Evolutionary conservation across 495 filamentous ascomycete species (phyloP).

Genomic region (Penicillium desertorum): DNA sequence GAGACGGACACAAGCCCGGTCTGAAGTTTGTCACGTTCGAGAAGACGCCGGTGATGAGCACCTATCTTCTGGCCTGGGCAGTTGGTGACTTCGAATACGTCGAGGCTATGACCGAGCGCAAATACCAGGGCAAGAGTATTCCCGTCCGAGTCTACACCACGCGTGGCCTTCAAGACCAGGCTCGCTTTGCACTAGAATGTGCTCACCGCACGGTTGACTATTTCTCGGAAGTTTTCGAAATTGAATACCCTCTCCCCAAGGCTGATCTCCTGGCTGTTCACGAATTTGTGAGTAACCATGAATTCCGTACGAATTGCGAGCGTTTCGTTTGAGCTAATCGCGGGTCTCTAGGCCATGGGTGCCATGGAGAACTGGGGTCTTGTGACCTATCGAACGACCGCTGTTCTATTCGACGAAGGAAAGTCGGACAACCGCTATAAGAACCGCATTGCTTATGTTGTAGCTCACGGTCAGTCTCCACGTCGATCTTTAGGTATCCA

Average conservation of each 20-base stretch:
- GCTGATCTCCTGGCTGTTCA: slow-evolving; percentile 93
- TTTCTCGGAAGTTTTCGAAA: slow-evolving; percentile 88
- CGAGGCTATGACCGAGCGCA: slow-evolving; percentile 80
- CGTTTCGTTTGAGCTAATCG: slow-evolving; percentile 28
- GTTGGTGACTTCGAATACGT: slow-evolving; percentile 96
- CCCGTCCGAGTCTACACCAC: slow-evolving; percentile 98
- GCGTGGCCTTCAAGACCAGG: slow-evolving; percentile 83
- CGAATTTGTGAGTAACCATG: slow-evolving; percentile 70
- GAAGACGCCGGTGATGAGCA: slow-evolving; percentile 89
- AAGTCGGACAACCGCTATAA: slow-evolving; percentile 84
- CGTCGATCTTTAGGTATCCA: not conserved
- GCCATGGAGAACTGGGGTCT: slow-evolving; percentile 92
- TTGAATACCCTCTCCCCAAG: slow-evolving; percentile 95
- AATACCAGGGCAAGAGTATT: slow-evolving; percentile 83
- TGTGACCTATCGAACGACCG: slow-evolving; percentile 92
- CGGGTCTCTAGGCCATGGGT: slow-evolving; percentile 56
- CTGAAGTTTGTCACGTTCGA: slow-evolving; percentile 83
- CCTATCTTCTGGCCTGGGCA: slow-evolving; percentile 95
- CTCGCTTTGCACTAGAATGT: slow-evolving; percentile 79
- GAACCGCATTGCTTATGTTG: slow-evolving; percentile 90
- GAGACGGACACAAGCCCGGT: slow-evolving; percentile 56
- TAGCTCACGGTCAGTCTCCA: slow-evolving; percentile 61
- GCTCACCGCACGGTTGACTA: slow-evolving; percentile 88
- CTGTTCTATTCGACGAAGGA: slow-evolving; percentile 88
- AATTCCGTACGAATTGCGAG: not conserved